Percentiles rank a stretch among this genome's conserved stretches.
Evolutionary conservation across 371 early-diverging fungal genomes (phyloP).

Genomic region (Mucor racemosus): DNA sequence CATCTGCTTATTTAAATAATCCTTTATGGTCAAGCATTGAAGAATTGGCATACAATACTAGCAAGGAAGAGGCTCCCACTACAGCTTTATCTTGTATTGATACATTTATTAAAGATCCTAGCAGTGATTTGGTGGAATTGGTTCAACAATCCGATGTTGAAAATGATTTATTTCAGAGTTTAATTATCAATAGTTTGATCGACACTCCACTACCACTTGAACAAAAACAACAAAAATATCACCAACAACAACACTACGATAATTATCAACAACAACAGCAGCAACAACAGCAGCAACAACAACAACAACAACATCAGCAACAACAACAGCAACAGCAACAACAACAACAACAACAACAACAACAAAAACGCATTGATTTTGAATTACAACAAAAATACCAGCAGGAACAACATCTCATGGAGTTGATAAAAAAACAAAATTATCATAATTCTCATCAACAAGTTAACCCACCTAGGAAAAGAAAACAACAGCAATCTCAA

Average conservation of each 20-base stretch:
- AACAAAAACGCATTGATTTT: neutral
- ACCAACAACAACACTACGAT: too few relatives aligned
- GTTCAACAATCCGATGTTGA: conserved; percentile 15
- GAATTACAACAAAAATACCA: neutral
- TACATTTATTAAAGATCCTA: conserved; percentile 19
- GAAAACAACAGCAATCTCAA: neutral
- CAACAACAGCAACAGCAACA: neutral
- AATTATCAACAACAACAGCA: neutral
- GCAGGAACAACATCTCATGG: neutral
- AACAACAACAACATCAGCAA: neutral
- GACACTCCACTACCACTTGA: neutral
- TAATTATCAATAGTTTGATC: conserved; percentile 11
- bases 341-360: neutral
- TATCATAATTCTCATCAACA: neutral
- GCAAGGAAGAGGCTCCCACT: neutral
- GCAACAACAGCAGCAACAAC: neutral
- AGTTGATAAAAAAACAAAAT: neutral
- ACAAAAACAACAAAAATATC: neutral
- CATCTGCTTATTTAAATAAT: neutral
- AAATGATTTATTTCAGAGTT: conserved; percentile 8
- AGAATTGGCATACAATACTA: conserved; percentile 2
- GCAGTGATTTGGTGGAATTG: conserved; percentile 21
- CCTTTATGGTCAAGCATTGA: conserved; percentile 18
- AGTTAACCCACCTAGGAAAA: neutral
- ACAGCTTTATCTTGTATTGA: conserved; percentile 20